Evolutionary conservation across 1,284 basidiomycete species (phyloP), one percentile per base, ranked within the genome.

Genomic region (Microstroma glucosiphilum): DNA sequence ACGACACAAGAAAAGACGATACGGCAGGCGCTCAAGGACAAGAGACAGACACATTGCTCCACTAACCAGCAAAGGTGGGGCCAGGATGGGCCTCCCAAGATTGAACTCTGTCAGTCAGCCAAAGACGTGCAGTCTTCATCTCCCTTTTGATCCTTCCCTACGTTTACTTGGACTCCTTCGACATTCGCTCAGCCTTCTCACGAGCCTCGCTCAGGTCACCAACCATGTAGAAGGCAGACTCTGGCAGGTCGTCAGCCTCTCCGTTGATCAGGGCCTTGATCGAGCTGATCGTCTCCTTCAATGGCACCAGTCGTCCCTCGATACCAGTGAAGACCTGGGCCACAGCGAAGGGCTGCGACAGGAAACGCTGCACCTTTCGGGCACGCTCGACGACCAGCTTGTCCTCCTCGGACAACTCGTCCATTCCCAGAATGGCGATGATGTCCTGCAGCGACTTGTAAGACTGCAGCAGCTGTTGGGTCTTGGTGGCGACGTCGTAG

Each of bases 311-410:
- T 81, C 89, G 89, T 76, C 93, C 94, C 85, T 96, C 91, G 80
- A 91, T 92, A 86, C 94, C 94, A 80, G 94, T 97, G 88, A 97
- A 97, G 82, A 96, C 91, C 69, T 96, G 91, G 64, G 94, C 94
- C 82, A 98, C 94, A 80, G 91, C 89, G 90, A 97, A 98, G 68
- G 94, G 93, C 84, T 98, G 92, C 30, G 92, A 96, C 93, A 96
- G 96, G 90, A 96, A 96, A 86, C 81, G 72, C 80, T 83, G 83
- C 73, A 85, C 82, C 82, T 85, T 85, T 76, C 84, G 83, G 63
- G 84, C 83, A 73, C 84, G 83, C 82, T 85, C 84, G 82, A 96
- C 94, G 74, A 92, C 94, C 71, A 97, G 85, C 85, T 98, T 98
- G 84, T 98, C 94, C 85, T 96, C 93, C 82, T 97, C 94, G 42